Percentiles rank a stretch among this genome's conserved stretches.
These are phyloP conservation scores for Claviceps cyperi DNA, from an alignment of 2,329 filamentous ascomycete species.

Conservation along the genomic window DNA sequence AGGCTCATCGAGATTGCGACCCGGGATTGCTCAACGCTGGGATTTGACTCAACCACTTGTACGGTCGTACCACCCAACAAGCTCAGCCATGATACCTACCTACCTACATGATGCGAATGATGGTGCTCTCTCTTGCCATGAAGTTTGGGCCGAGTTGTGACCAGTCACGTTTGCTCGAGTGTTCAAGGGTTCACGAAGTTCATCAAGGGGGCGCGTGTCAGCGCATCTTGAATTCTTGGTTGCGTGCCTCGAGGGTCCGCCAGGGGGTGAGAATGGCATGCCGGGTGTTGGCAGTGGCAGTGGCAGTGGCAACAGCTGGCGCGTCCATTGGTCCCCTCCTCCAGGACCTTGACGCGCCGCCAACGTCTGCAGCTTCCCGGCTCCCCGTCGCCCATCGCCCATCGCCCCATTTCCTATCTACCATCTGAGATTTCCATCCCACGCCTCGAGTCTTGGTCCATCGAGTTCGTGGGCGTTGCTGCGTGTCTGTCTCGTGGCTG, in stretches of 20 bases:
- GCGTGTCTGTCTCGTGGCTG: background rate
- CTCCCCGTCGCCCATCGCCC: background rate
- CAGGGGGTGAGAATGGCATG: background rate
- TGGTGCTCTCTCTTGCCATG: no score
- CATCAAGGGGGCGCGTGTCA: background rate
- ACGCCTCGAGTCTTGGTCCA: background rate
- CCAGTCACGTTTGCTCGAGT: no score
- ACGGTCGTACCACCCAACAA: background rate
- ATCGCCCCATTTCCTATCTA: background rate
- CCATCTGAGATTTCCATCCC: background rate
- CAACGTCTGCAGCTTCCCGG: background rate
- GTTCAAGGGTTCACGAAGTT: no score
- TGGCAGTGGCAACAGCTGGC: constrained; percentile 1
- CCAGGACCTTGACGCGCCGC: background rate
- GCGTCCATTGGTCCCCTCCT: background rate
- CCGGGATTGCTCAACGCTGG: background rate
- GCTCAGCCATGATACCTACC: background rate
- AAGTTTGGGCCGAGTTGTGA: no score
- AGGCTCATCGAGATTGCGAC: background rate
- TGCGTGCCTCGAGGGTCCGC: no score
- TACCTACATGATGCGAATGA: no score
- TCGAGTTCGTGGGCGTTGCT: background rate
- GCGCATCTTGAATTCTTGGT: background rate
- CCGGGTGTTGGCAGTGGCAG: background rate
- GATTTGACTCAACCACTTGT: background rate